A percentile compares a stretch with the other conserved stretches of the same genome.
phyloP scores from a whole-genome alignment of 2,329 filamentous ascomycete genomes.

The Alternaria longipes region DNA sequence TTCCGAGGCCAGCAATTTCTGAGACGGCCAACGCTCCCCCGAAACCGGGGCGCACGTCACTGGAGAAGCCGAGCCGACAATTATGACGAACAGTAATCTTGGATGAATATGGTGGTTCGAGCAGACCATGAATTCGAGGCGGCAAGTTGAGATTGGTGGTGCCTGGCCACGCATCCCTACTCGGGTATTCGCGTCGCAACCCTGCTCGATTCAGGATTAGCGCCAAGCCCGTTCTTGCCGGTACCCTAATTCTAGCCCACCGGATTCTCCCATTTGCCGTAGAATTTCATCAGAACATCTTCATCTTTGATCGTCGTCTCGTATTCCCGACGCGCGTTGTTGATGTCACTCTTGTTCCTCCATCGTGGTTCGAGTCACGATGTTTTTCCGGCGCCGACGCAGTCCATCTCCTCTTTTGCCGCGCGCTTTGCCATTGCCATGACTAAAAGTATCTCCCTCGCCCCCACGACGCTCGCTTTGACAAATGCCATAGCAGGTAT shows the following conservation, averaged over 20 bases:
- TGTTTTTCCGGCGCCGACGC: neutral
- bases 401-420: neutral
- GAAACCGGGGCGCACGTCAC: neutral
- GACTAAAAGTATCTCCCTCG: neutral
- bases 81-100: conserved; percentile 7
- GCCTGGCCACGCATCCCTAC: conserved; percentile 3
- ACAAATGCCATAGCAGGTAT: neutral
- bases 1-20: conserved; percentile 2
- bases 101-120: neutral
- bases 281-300: neutral
- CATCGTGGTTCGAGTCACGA: neutral
- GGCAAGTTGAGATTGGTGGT: neutral
- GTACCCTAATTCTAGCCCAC: neutral
- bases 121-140: neutral
- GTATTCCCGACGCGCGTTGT: conserved; percentile 4
- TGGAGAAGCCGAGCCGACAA: neutral
- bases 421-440: neutral
- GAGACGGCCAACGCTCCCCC: conserved; percentile 5
- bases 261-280: neutral
- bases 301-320: neutral
- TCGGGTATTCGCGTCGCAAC: neutral
- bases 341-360: neutral
- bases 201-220: neutral
- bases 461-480: neutral
- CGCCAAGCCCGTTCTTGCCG: conserved; percentile 9